Conservation (phyloP, 768 basidiomycete genomes). For the Panellus pusillus region DNA sequence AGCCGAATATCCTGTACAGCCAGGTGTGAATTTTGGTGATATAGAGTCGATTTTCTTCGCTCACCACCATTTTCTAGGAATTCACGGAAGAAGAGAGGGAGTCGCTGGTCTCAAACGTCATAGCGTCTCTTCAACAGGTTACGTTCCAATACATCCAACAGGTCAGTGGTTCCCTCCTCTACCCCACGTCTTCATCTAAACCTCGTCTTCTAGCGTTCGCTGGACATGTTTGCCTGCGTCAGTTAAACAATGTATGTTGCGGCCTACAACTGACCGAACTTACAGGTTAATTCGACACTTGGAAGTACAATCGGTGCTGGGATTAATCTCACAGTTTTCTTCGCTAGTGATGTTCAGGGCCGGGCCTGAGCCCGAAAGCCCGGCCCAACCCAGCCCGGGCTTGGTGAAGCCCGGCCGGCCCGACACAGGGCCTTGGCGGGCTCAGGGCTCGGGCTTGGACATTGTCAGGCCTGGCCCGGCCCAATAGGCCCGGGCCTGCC, state of each 20-base stretch:
- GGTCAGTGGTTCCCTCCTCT: neutral
- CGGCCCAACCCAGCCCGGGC: no score
- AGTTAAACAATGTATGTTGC: neutral
- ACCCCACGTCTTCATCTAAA: neutral
- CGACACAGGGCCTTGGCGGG: no score
- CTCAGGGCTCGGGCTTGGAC: no score
- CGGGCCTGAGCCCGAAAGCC: no score
- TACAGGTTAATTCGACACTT: slow-evolving; percentile 8
- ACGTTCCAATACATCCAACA: slow-evolving; percentile 7
- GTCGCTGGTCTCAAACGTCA: slow-evolving; percentile 14
- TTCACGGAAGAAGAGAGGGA: slow-evolving; percentile 14
- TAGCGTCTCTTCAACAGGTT: slow-evolving; percentile 9
- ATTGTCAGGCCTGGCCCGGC: no score
- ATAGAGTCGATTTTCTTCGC: neutral
- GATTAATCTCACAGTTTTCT: neutral
- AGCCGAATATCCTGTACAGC: slow-evolving; percentile 15
- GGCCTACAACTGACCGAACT: neutral
- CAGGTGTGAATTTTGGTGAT: neutral
- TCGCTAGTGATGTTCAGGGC: no score
- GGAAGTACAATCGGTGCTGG: slow-evolving; percentile 10
- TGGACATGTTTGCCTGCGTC: slow-evolving; percentile 22
- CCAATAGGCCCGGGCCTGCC: no score
- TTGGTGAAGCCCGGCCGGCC: no score
- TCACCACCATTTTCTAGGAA: slow-evolving; percentile 4
- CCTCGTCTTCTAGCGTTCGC: slow-evolving; percentile 5